Conservation (phyloP, 163 green algal species). For the Prototheca wickerhamii region DNA sequence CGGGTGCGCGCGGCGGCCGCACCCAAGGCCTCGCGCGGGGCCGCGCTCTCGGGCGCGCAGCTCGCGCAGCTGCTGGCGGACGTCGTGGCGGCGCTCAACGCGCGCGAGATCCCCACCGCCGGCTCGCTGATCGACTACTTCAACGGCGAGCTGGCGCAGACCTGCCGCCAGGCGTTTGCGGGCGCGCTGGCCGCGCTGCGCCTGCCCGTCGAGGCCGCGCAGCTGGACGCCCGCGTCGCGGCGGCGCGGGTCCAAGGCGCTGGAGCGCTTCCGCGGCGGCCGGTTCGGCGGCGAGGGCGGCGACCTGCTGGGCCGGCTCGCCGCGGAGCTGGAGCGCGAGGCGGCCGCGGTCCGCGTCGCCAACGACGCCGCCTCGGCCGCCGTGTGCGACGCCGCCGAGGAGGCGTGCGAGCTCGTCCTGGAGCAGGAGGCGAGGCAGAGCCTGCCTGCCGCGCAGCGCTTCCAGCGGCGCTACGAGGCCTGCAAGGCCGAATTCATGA, state of each 20-base stretch:
- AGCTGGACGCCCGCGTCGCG: slow-evolving; percentile 19
- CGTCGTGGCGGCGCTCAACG: slow-evolving; percentile 78
- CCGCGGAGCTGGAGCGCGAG: slow-evolving; percentile 33
- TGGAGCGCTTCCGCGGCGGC: slow-evolving; percentile 35
- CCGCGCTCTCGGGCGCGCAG: slow-evolving; percentile 22
- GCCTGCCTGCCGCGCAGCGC: slow-evolving; percentile 39
- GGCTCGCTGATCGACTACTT: slow-evolving; percentile 77
- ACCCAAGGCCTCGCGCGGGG: slow-evolving; percentile 51
- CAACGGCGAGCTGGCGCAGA: slow-evolving; percentile 70
- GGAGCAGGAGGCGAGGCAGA: slow-evolving; percentile 40
- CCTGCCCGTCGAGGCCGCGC: slow-evolving; percentile 45
- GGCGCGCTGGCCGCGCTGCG: slow-evolving; percentile 1
- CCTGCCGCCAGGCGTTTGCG: slow-evolving; percentile 18
- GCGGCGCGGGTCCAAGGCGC: slow-evolving; percentile 16
- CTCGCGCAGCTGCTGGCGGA: slow-evolving; percentile 57
- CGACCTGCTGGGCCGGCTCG: slow-evolving; percentile 25
- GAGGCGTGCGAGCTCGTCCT: slow-evolving; percentile 47
- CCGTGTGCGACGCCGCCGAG: slow-evolving; percentile 37
- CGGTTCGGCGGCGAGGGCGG: slow-evolving; percentile 36
- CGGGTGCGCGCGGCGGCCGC: slow-evolving; percentile 43
- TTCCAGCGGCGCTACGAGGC: slow-evolving; percentile 43
- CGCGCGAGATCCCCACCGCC: slow-evolving; percentile 76
- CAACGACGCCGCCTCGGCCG: slow-evolving; percentile 36
- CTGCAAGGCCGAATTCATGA: slow-evolving; percentile 25
- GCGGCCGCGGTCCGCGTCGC: slow-evolving; percentile 6